A percentile compares a stretch with the other conserved stretches of the same genome.
Conservation (phyloP, 495 filamentous ascomycete genomes). For the Arthonia radiata region DNA sequence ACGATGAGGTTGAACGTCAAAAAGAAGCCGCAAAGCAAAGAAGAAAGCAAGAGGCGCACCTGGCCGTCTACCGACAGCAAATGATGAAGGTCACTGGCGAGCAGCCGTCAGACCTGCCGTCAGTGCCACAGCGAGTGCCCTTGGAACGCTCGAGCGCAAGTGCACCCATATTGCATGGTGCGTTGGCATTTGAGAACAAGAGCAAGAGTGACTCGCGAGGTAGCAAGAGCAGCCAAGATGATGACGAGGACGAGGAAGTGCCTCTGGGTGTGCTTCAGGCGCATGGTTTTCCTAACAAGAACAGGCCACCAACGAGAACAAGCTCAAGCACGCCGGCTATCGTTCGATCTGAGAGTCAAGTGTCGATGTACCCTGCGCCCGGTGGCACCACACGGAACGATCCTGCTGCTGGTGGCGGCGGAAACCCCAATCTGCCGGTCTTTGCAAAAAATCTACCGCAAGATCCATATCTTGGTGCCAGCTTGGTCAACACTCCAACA, state of each 20-base stretch:
- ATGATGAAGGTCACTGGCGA: slow-evolving; percentile 95
- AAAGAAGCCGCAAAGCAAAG: slow-evolving; percentile 50
- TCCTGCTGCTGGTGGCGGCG: slow-evolving; percentile 16
- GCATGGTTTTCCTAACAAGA: slow-evolving; percentile 76
- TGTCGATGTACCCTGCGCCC: too few relatives aligned
- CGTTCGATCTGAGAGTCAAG: too few relatives aligned
- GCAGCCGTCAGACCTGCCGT: slow-evolving; percentile 10
- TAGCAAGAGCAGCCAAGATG: slow-evolving; percentile 26
- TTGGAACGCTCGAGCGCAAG: too few relatives aligned
- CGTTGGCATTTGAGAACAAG: too few relatives aligned
- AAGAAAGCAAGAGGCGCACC: slow-evolving; percentile 72
- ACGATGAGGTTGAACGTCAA: slow-evolving; percentile 57
- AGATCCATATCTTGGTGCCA: slow-evolving; percentile 72
- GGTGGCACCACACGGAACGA: too few relatives aligned
- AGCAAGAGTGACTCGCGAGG: too few relatives aligned
- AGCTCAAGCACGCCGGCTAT: slow-evolving; percentile 16
- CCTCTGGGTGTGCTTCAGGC: slow-evolving; percentile 73
- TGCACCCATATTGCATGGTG: too few relatives aligned
- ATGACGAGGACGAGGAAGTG: slow-evolving; percentile 66
- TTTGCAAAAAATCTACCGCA: slow-evolving; percentile 73
- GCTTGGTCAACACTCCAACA: slow-evolving; percentile 46
- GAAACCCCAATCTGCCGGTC: slow-evolving; percentile 37
- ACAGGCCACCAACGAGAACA: slow-evolving; percentile 47
- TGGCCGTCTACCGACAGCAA: slow-evolving; percentile 75
- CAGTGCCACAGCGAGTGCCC: too few relatives aligned